Percentiles rank a stretch among this genome's conserved stretches.
phyloP scores from a whole-genome alignment of 164 flowering plant genomes.

The Macadamia tetraphylla region DNA sequence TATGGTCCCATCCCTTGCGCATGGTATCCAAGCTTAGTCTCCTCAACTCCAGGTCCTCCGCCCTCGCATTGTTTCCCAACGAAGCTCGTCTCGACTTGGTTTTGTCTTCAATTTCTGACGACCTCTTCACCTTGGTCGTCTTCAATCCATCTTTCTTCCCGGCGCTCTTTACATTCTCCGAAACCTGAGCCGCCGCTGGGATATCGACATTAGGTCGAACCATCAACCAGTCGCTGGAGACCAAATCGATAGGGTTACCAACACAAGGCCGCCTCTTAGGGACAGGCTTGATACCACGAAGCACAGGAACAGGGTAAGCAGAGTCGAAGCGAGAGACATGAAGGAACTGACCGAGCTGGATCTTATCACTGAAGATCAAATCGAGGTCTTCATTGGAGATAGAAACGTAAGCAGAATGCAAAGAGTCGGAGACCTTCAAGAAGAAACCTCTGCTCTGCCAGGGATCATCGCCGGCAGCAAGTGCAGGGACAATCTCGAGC shows the following conservation, averaged over 20 bases:
- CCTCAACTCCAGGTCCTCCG: slow-evolving; percentile 25
- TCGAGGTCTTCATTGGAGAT: slow-evolving; percentile 43
- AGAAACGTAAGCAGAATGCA: slow-evolving; percentile 54
- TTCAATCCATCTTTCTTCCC: slow-evolving; percentile 5
- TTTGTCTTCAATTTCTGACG: slow-evolving; percentile 9
- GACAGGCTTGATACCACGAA: slow-evolving; percentile 46
- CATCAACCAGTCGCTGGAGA: slow-evolving; percentile 30
- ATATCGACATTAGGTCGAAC: slow-evolving; percentile 1
- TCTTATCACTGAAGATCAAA: slow-evolving; percentile 44
- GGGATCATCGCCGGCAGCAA: slow-evolving; percentile 28
- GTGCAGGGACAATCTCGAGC: slow-evolving; percentile 43
- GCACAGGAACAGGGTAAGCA: slow-evolving; percentile 47
- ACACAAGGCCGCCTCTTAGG: slow-evolving; percentile 45
- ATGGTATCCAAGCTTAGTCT: slow-evolving; percentile 49
- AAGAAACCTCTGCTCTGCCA: slow-evolving; percentile 45
- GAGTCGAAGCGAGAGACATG: slow-evolving; percentile 42
- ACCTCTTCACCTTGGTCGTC: slow-evolving; percentile 6
- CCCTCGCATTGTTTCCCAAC: slow-evolving; percentile 15
- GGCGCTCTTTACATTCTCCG: slow-evolving; percentile 12
- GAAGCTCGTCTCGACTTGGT: slow-evolving; percentile 21
- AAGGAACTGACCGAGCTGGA: slow-evolving; percentile 60
- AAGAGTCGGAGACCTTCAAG: slow-evolving; percentile 60
- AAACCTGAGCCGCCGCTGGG: not conserved
- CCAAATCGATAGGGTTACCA: slow-evolving; percentile 50
- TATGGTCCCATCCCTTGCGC: slow-evolving; percentile 36